Evolutionary conservation across 2,329 filamentous ascomycete genomes (phyloP), one percentile per base, ranked within the genome.

Genomic region (Pseudogymnoascus sp.): DNA sequence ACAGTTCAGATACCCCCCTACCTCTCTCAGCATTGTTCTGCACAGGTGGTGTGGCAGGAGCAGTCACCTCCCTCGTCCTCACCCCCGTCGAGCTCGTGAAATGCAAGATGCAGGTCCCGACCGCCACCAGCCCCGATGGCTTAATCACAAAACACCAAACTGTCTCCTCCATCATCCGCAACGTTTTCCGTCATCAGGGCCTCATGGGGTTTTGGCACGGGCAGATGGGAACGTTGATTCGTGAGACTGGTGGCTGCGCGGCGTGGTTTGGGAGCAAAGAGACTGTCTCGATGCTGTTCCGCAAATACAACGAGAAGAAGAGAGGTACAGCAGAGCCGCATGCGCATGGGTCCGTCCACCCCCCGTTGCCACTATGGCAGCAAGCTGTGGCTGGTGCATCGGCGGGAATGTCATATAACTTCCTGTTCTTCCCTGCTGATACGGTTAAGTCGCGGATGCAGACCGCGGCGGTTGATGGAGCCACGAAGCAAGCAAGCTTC

Each of bases 391-490:
- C 93, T 1, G 93, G 93, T 45, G 93, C 93, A 2, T 85, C 87
- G 6, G 95, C 93, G 3, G 95, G 95, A 62, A 90, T 97, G 78
- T 87, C 86, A 37, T 99, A 99, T 78, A 99, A 99, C 75, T 97
- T 97, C 73, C 78, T 96, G 21, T 97, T 97, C 80, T 99, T 95
- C 74, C 95, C 95, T 0, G 95, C 95, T 60, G 95, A 99, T 74
- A 99, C 95, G 0, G 89, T 99, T 79, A 99, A 99, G 78, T 96
- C 90, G 16, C 86, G 93, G 59, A 96, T 99, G 87, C 95, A 99
- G 77, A 99, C 95, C 0, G 83, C 89, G 62, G 88, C 92, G 4
- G 79, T 91, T 47, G 59, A 64, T 10, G 64, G 63, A 0, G 65
- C 82, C 34, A 78, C 76, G 11, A 69, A 80, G 7, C 77, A 79